A percentile compares a stretch with the other conserved stretches of the same genome.
Conservation (phyloP, 129 eudicot species). For the Flaveria linearis region DNA sequence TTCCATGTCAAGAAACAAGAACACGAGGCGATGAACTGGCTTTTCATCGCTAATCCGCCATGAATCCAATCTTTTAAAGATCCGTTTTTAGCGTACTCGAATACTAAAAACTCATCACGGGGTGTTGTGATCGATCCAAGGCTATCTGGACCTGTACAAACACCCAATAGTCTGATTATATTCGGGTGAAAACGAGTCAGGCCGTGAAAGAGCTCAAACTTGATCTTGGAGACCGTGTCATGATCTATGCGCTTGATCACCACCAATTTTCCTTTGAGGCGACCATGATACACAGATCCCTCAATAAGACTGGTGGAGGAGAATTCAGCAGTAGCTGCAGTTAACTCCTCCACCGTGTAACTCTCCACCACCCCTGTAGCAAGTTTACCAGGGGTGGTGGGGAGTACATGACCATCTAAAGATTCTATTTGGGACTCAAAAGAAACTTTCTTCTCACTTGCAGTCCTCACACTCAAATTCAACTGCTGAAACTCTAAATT, state of each 20-base stretch:
- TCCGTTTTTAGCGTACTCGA: constrained; percentile 82
- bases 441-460: constrained; percentile 79
- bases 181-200: constrained; percentile 67
- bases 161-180: constrained; percentile 61
- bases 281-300: constrained; percentile 74
- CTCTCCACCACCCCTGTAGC: constrained; percentile 51
- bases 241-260: constrained; percentile 52
- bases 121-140: not conserved
- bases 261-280: constrained; percentile 71
- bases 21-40: constrained; percentile 89
- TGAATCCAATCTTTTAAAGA: constrained; percentile 95
- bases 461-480: constrained; percentile 67
- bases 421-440: constrained; percentile 69
- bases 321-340: constrained; percentile 70
- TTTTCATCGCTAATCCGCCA: constrained; percentile 91
- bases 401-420: constrained; percentile 52
- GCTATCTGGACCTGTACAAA: constrained; percentile 30
- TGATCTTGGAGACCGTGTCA: constrained; percentile 53
- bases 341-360: constrained; percentile 64
- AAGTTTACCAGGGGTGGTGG: constrained; percentile 48
- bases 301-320: constrained; percentile 63
- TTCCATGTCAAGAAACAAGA: constrained; percentile 80
- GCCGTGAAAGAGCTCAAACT: constrained; percentile 54
- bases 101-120: constrained; percentile 50
- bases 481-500: constrained; percentile 76